Conservation (phyloP, 164 flowering plant species). For the Chimonanthus praecox region DNA sequence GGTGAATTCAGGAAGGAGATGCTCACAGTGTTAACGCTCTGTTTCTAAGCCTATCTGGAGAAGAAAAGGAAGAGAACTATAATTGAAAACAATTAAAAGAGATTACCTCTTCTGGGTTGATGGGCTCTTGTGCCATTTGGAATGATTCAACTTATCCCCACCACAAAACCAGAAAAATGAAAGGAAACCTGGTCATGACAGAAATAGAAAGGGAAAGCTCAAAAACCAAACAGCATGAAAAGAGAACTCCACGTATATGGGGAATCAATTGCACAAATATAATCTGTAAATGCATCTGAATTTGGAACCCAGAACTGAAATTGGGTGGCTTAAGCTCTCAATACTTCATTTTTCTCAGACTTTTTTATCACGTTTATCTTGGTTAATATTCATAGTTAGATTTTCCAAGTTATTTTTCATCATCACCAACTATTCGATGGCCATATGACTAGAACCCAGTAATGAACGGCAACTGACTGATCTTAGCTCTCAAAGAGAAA, state of each 20-base stretch:
- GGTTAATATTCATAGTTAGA: too few species aligned
- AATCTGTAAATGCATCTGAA: too few species aligned
- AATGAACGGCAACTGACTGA: too few species aligned
- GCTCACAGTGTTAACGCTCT: not conserved
- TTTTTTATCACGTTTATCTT: too few species aligned
- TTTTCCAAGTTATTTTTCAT: too few species aligned
- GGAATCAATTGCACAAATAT: too few species aligned
- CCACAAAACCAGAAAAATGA: not conserved
- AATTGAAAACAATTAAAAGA: not conserved
- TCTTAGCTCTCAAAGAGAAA: too few species aligned
- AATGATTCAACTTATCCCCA: not conserved
- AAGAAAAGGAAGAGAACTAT: not conserved
- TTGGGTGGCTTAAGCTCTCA: too few species aligned
- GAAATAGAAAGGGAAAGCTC: not conserved
- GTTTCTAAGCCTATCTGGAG: not conserved
- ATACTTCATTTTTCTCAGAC: too few species aligned
- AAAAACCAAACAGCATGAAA: slow-evolving; percentile 1
- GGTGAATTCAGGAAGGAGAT: not conserved
- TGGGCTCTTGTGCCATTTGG: slow-evolving; percentile 13
- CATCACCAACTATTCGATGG: too few species aligned
- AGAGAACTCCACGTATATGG: not conserved
- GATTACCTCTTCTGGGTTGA: slow-evolving; percentile 11
- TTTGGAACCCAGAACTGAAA: too few species aligned
- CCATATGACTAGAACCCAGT: too few species aligned
- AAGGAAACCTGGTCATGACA: not conserved